These are phyloP conservation scores for Phialophora tarda DNA, from an alignment of 2,329 filamentous ascomycete species.

Conservation along the genomic window DNA sequence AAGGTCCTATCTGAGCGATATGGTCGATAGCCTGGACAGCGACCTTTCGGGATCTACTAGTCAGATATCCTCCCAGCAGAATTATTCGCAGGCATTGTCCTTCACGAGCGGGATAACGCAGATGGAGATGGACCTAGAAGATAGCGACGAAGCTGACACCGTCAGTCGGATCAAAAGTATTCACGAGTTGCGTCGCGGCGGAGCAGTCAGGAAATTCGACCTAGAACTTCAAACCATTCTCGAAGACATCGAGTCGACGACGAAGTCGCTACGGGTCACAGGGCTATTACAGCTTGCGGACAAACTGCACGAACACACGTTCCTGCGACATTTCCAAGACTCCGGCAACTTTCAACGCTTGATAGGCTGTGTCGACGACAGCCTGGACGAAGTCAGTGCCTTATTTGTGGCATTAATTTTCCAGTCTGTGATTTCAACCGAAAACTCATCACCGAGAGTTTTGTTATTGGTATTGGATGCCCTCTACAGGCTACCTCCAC, in stretches of 20 bases:
- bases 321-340: constrained; percentile 66
- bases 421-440: constrained; percentile 25
- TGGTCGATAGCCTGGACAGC: constrained; percentile 45
- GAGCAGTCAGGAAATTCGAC: constrained; percentile 62
- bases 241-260: constrained; percentile 62
- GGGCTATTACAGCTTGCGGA: constrained; percentile 62
- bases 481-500: constrained; percentile 27
- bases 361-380: constrained; percentile 64
- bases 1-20: constrained; percentile 65
- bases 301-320: constrained; percentile 55
- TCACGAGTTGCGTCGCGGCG: constrained; percentile 66
- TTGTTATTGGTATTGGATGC: constrained; percentile 26
- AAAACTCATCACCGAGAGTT: constrained; percentile 27
- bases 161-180: constrained; percentile 60
- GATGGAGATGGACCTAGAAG: constrained; percentile 45
- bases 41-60: constrained; percentile 22
- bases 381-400: constrained; percentile 57
- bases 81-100: constrained; percentile 22
- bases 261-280: constrained; percentile 53
- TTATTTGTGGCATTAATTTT: constrained; percentile 33
- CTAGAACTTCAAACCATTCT: constrained; percentile 62
- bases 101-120: constrained; percentile 29
- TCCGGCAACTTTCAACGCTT: constrained; percentile 73
- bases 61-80: constrained; percentile 31
- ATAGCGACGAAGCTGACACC: constrained; percentile 50